Percentiles rank a stretch among this genome's conserved stretches.
These are phyloP conservation scores for Kregervanrija fluxuum DNA, from an alignment of 805 yeast genomes.

Conservation along the genomic window DNA sequence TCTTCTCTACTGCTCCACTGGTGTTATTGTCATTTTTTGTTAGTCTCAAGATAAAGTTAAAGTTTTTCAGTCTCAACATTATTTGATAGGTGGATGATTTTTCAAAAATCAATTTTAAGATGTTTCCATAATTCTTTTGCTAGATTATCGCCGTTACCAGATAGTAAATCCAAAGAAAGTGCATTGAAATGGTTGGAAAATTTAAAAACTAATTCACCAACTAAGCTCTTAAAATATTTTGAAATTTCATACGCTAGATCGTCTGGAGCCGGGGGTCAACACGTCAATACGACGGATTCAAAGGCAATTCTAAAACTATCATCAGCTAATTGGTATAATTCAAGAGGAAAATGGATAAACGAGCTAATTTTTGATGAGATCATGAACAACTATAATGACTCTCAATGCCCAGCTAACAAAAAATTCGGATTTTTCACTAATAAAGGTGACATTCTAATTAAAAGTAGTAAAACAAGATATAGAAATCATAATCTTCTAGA, in stretches of 20 bases:
- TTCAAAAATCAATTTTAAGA: too few relatives aligned
- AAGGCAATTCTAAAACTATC: conserved; percentile 32
- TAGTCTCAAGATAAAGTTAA: too few relatives aligned
- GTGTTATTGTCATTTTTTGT: too few relatives aligned
- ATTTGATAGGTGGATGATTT: too few relatives aligned
- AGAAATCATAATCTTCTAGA: conserved; percentile 38
- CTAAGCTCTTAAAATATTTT: conserved; percentile 16
- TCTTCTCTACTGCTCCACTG: too few relatives aligned
- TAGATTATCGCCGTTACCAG: too few relatives aligned
- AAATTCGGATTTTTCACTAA: conserved; percentile 22
- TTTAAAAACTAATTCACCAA: too few relatives aligned
- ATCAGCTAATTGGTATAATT: conserved; percentile 29
- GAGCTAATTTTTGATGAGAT: conserved; percentile 28
- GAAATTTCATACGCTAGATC: conserved; percentile 39
- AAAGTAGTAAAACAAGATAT: conserved; percentile 28
- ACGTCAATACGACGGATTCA: conserved; percentile 51
- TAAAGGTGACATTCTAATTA: conserved; percentile 21
- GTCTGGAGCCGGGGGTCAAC: conserved; percentile 57
- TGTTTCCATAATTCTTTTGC: too few relatives aligned
- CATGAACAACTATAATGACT: conserved; percentile 14
- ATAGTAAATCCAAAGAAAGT: too few relatives aligned
- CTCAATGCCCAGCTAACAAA: conserved; percentile 9
- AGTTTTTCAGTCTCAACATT: too few relatives aligned
- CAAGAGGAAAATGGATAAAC: conserved; percentile 40
- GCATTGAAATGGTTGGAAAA: too few relatives aligned